Evolutionary conservation across 192 early-diverging fungal genomes (phyloP).

Genomic region (Linderina pennispora): DNA sequence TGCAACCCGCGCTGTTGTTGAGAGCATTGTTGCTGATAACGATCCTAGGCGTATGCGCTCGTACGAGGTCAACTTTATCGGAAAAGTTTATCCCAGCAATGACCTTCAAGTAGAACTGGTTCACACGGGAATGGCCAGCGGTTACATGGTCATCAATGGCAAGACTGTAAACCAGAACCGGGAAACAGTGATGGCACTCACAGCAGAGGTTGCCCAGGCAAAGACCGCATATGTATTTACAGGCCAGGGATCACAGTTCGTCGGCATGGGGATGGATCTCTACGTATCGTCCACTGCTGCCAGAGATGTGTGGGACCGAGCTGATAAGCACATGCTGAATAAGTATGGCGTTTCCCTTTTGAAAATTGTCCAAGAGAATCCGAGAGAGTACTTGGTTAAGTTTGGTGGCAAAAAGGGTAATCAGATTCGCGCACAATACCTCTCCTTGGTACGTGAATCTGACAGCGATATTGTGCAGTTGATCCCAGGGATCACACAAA

Average conservation of each 20-base stretch:
- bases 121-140: slow-evolving; percentile 92
- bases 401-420: slow-evolving; percentile 82
- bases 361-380: slow-evolving; percentile 85
- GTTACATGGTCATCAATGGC: slow-evolving; percentile 87
- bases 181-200: slow-evolving; percentile 63
- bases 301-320: slow-evolving; percentile 83
- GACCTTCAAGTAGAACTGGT: slow-evolving; percentile 72
- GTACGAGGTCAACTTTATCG: slow-evolving; percentile 74
- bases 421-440: too few species aligned
- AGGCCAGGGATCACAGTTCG: slow-evolving; percentile 92
- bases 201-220: slow-evolving; percentile 86
- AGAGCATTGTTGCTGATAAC: slow-evolving; percentile 82
- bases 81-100: slow-evolving; percentile 86
- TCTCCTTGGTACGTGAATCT: too few species aligned
- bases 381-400: slow-evolving; percentile 54
- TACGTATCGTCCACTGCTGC: slow-evolving; percentile 77
- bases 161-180: slow-evolving; percentile 71
- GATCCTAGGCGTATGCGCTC: slow-evolving; percentile 72
- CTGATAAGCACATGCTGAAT: slow-evolving; percentile 72
- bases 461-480: slow-evolving; percentile 55
- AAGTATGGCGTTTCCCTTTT: slow-evolving; percentile 87
- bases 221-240: slow-evolving; percentile 89
- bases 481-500: slow-evolving; percentile 71
- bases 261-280: slow-evolving; percentile 95
- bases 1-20: slow-evolving; percentile 83